Percentiles rank a stretch among this genome's conserved stretches.
Evolutionary conservation across 768 basidiomycete genomes (phyloP).

Genomic region (Amanita polypyramis): DNA sequence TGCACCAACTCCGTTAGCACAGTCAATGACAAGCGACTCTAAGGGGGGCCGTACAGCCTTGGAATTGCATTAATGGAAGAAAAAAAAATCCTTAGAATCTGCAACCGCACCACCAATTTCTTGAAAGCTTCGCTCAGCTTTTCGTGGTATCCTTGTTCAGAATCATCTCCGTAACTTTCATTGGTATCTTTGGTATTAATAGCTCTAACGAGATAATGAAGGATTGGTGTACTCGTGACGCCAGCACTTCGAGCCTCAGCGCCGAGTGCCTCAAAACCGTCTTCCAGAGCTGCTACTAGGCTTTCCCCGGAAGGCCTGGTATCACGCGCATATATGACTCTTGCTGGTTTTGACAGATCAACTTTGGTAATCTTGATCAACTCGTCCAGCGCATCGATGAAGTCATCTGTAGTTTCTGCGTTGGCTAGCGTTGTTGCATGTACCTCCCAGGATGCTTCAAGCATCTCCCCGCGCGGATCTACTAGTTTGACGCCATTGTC

Average conservation of each 20-base stretch:
- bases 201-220: slow-evolving; percentile 89
- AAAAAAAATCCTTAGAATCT: slow-evolving; percentile 2
- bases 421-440: slow-evolving; percentile 86
- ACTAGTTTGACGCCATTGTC: slow-evolving; percentile 99
- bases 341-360: slow-evolving; percentile 66
- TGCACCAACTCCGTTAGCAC: slow-evolving; percentile 97
- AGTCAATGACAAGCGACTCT: slow-evolving; percentile 74
- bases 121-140: slow-evolving; percentile 81
- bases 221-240: slow-evolving; percentile 85
- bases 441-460: slow-evolving; percentile 85
- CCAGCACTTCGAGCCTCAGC: slow-evolving; percentile 67
- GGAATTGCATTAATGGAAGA: slow-evolving; percentile 1
- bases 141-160: slow-evolving; percentile 71
- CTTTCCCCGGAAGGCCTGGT: slow-evolving; percentile 81
- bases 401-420: slow-evolving; percentile 61
- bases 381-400: slow-evolving; percentile 51
- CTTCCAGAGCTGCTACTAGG: slow-evolving; percentile 68
- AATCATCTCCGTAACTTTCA: slow-evolving; percentile 72
- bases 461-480: slow-evolving; percentile 96
- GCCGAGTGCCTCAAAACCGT: slow-evolving; percentile 69
- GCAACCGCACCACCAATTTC: slow-evolving; percentile 65
- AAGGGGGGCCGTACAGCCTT: slow-evolving; percentile 51
- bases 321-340: slow-evolving; percentile 86
- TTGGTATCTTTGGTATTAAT: slow-evolving; percentile 79
- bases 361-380: slow-evolving; percentile 62